Percentiles rank a stretch among this genome's conserved stretches.
Conservation (phyloP, 148 eudicot genomes). For the Limonium bicolor region DNA sequence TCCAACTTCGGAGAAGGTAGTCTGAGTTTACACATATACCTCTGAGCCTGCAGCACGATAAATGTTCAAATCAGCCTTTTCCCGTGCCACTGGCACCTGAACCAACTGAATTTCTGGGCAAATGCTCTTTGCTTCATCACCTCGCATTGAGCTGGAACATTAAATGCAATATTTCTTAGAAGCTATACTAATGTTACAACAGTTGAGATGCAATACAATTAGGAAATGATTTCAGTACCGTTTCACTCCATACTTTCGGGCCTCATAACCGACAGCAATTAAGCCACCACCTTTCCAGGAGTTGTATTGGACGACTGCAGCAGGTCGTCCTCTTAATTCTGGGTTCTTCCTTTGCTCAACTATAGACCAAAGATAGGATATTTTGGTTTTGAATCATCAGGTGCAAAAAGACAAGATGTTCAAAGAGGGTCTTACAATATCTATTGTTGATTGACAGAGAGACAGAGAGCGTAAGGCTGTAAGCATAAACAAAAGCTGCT, state of each 20-base stretch:
- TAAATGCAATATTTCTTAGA: conserved; percentile 2
- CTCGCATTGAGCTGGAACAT: conserved; percentile 73
- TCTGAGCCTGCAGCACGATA: conserved; percentile 96
- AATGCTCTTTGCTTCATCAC: conserved; percentile 68
- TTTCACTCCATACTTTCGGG: conserved; percentile 75
- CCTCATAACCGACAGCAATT: conserved; percentile 92
- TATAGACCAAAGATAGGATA: conserved; percentile 13
- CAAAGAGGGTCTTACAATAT: too few species aligned
- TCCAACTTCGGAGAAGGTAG: background rate
- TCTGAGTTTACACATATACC: conserved; percentile 19
- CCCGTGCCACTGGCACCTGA: conserved; percentile 87
- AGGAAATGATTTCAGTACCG: conserved; percentile 30
- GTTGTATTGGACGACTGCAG: conserved; percentile 93
- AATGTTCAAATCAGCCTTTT: conserved; percentile 73
- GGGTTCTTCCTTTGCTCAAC: conserved; percentile 90
- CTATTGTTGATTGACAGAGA: too few species aligned
- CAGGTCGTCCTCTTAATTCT: conserved; percentile 60
- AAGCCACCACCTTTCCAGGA: conserved; percentile 95
- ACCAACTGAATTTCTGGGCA: conserved; percentile 89
- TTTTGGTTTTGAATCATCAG: too few species aligned
- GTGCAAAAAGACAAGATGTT: too few species aligned
- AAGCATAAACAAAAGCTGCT: too few species aligned
- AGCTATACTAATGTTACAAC: too few species aligned
- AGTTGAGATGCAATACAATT: background rate
- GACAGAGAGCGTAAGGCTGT: too few species aligned